Conservation (phyloP, 768 basidiomycete genomes). For the Mycena filopes region DNA sequence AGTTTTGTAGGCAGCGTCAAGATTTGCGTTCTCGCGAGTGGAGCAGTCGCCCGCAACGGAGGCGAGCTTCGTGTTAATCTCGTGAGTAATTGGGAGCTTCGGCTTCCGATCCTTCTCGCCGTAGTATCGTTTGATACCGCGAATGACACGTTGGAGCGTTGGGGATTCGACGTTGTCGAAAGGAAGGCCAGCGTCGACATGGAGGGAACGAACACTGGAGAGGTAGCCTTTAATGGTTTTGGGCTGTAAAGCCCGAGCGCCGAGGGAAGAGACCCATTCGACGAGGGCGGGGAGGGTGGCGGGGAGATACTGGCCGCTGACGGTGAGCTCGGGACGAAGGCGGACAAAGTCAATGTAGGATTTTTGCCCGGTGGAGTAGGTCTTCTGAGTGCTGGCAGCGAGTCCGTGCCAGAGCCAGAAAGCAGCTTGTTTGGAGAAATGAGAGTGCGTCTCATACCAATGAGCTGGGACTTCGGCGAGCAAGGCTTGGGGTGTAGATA, state of each 20-base stretch:
- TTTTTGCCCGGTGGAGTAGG: conserved; percentile 9
- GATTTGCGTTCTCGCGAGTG: background rate
- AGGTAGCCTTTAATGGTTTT: conserved; percentile 3
- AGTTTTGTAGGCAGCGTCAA: background rate
- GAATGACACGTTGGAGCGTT: conserved; percentile 40
- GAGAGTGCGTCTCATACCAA: conserved; percentile 16
- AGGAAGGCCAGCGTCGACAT: conserved; percentile 43
- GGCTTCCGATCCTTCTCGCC: conserved; percentile 40
- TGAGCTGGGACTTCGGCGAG: conserved; percentile 3
- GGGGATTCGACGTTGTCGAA: conserved; percentile 39
- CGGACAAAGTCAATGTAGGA: conserved; percentile 17
- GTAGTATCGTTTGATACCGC: conserved; percentile 45
- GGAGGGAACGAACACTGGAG: conserved; percentile 38
- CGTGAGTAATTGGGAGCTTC: conserved; percentile 14
- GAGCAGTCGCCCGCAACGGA: background rate
- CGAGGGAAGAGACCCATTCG: no score
- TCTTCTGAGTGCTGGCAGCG: conserved; percentile 16
- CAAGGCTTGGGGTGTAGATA: conserved; percentile 4
- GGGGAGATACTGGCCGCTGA: conserved; percentile 26
- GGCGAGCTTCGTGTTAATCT: conserved; percentile 24
- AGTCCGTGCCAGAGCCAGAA: conserved; percentile 28
- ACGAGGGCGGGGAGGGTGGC: conserved; percentile 27
- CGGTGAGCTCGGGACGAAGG: background rate
- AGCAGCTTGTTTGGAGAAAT: conserved; percentile 9
- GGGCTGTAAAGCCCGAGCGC: conserved; percentile 1